Evolutionary conservation across 495 filamentous ascomycete species (phyloP).

Genomic region (Haplographium delicatum): DNA sequence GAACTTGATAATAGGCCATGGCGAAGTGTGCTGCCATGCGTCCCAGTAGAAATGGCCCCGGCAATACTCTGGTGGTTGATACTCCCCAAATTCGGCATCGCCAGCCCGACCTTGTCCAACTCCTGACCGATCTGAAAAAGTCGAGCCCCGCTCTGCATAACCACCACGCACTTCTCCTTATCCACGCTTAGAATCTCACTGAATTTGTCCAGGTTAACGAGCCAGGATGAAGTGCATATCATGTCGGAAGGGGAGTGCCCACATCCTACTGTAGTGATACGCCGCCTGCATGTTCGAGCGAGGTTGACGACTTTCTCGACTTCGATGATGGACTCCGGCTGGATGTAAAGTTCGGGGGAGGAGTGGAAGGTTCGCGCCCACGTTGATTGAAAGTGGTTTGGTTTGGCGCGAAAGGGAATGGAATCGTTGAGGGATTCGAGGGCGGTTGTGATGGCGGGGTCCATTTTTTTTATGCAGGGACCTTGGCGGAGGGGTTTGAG

Average conservation of each 20-base stretch:
- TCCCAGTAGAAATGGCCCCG: conserved; percentile 87
- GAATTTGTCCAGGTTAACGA: conserved; percentile 87
- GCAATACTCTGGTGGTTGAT: conserved; percentile 93
- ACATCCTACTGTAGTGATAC: conserved; percentile 74
- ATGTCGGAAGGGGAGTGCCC: conserved; percentile 89
- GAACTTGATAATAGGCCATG: conserved; percentile 81
- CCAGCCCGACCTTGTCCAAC: conserved; percentile 67
- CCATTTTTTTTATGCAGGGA: conserved; percentile 14
- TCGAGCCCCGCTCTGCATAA: conserved; percentile 80
- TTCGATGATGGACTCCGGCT: conserved; percentile 70
- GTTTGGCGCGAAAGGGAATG: conserved; percentile 70
- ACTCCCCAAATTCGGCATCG: conserved; percentile 84
- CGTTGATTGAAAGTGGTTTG: conserved; percentile 76
- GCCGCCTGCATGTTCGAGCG: conserved; percentile 73
- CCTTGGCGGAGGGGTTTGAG: not conserved
- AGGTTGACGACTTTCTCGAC: conserved; percentile 77
- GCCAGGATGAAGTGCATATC: conserved; percentile 92
- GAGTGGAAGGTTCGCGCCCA: conserved; percentile 92
- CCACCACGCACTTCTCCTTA: conserved; percentile 54
- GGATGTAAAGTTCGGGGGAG: conserved; percentile 83
- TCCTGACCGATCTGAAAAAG: conserved; percentile 62
- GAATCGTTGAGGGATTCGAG: conserved; percentile 29
- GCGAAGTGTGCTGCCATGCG: conserved; percentile 78
- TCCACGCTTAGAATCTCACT: conserved; percentile 66
- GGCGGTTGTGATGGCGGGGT: conserved; percentile 31